Evolutionary conservation across 805 yeast species (phyloP).

Genomic region (Saturnispora mendoncae): DNA sequence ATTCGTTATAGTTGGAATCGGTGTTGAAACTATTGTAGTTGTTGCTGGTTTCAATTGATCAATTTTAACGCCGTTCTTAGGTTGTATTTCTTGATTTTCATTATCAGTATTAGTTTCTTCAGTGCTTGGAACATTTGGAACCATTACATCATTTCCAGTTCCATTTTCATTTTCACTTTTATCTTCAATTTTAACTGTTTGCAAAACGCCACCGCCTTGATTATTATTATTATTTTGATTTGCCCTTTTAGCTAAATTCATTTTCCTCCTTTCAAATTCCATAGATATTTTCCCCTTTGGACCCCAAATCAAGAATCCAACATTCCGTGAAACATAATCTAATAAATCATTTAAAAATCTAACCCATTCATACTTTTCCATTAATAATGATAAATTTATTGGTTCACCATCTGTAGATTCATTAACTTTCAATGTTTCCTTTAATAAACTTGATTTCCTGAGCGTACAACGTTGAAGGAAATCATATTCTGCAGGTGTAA

Average conservation of each 20-base stretch:
- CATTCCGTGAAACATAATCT: constrained; percentile 68
- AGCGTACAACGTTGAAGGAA: constrained; percentile 66
- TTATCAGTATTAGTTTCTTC: not conserved
- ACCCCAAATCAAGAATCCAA: constrained; percentile 69
- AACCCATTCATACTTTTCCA: constrained; percentile 79
- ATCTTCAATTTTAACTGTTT: not conserved
- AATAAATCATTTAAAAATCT: constrained; percentile 69
- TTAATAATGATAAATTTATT: constrained; percentile 33
- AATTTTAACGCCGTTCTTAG: no score
- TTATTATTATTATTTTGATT: not conserved
- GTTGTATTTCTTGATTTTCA: no score
- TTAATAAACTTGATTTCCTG: constrained; percentile 54
- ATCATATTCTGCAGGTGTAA: constrained; percentile 73
- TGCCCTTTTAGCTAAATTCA: not conserved
- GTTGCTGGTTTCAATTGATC: no score
- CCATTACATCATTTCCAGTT: constrained; percentile 4
- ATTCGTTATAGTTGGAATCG: no score
- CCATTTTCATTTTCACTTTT: not conserved
- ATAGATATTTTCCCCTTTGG: constrained; percentile 28
- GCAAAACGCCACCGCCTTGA: constrained; percentile 7
- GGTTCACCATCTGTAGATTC: constrained; percentile 19
- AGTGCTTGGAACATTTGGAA: not conserved
- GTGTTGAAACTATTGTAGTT: no score
- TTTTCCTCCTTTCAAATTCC: constrained; percentile 17
- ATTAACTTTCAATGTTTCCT: constrained; percentile 26